Evolutionary conservation across 148 eudicot species (phyloP), one percentile per base, ranked within the genome.

Genomic region (Chenopodium album): DNA sequence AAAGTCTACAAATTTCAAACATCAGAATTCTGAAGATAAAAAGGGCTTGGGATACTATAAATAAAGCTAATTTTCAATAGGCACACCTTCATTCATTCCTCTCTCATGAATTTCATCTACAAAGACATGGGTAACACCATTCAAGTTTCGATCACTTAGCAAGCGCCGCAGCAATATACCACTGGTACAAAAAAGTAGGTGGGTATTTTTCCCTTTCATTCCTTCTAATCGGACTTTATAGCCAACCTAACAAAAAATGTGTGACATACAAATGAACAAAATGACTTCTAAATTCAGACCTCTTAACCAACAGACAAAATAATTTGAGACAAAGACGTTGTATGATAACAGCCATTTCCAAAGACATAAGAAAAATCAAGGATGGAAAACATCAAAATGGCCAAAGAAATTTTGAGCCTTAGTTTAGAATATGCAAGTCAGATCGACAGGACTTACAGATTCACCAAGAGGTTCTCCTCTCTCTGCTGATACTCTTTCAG

Each of bases 61-160:
- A 78, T 23, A 17, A 73, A 81, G 37, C 37, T n/a, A 46, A 81
- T 41, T 69, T 75, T 65, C 47, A 71, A 23, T 34, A 79, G 60
- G 23, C 70, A 76, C 84, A 97, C 99, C 99, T 94, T 97, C 99
- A 79, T 97, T 97, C 99, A 97, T 97, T 86, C 99, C 99, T 71
- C 99, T 91, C 90, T 97, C 99, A 81, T 97, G 99, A 87, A 97
- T 97, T 87, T 97, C 99, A 90, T 97, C 99, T 73, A 97, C 98
- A 87, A 94, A 94, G 48, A 97, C 98, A 86, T 97, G 99, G 34
- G 99, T 94, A 71, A 97, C 87, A 81, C 99, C 99, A 83, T 90
- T 80, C 87, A 97, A 86, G 84, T 94, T 97, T 82, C 90, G 92
- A 80, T 97, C 99, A 86, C 97, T 97, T 85, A 97, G 88, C 81